These are phyloP conservation scores for Metschnikowia reukaufii DNA, from an alignment of 805 yeast genomes.

Conservation along the genomic window DNA sequence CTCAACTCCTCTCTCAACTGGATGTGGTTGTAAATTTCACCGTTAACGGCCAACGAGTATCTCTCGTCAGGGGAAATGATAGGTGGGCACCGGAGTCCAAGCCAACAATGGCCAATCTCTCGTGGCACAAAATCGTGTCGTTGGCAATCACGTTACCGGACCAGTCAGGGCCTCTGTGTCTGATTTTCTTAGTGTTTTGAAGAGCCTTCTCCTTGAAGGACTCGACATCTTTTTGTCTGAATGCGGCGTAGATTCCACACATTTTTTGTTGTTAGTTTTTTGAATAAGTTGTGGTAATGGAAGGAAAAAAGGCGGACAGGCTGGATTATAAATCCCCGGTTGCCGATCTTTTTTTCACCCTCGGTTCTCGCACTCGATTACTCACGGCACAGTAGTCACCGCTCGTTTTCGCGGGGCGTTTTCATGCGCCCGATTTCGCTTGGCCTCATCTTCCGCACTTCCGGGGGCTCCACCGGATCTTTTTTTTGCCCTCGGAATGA, in stretches of 20 bases:
- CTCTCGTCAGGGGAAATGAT: constrained; percentile 76
- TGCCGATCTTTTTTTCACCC: constrained; percentile 8
- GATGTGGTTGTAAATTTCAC: constrained; percentile 98
- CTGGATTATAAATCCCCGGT: background rate
- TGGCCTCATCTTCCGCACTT: too few species aligned
- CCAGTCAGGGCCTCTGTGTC: constrained; percentile 99
- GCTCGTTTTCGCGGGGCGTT: background rate
- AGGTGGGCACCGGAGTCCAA: constrained; percentile 98
- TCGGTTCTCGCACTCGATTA: constrained; percentile 12
- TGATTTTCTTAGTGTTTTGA: constrained; percentile 84
- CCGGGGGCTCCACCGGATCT: background rate
- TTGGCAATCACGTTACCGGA: constrained; percentile 87
- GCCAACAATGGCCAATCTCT: constrained; percentile 97
- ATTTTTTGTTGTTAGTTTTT: constrained; percentile 35
- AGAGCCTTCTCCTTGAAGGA: constrained; percentile 84
- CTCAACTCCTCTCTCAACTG: constrained; percentile 72
- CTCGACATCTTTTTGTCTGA: constrained; percentile 75
- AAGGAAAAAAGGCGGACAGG: background rate
- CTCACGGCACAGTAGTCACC: background rate
- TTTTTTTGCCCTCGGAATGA: constrained; percentile 5
- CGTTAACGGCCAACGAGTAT: constrained; percentile 83
- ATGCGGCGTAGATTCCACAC: constrained; percentile 99
- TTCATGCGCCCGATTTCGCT: background rate
- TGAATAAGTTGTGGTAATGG: too few species aligned
- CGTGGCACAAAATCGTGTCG: constrained; percentile 85